Evolutionary conservation across 306 rosid species (phyloP), one percentile per base, ranked within the genome.

Genomic region (Gillenia trifoliata): DNA sequence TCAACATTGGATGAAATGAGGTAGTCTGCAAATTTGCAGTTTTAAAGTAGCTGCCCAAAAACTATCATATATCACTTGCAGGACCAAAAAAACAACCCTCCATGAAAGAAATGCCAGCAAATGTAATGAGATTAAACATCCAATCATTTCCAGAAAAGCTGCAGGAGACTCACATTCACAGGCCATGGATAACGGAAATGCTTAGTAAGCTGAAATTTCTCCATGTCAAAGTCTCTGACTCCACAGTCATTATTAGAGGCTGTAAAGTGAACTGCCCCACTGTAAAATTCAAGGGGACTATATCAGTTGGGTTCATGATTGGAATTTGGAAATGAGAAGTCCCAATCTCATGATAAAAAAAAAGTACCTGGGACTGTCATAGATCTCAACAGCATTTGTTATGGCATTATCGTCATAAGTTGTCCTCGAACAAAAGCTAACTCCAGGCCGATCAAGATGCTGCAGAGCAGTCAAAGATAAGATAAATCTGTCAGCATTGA

Each of bases 261-360:
- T 82, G 89, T 90, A 86, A 92, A 92, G 84, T 88, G 98, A 87
- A 87, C 86, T 52, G 91, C 93, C 80, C 96, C 98, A 68, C 98
- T 92, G 66, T 2, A 64, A 73, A 64, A 78, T 67, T 22, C 49
- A 69, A n/a, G 47, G 43, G 54, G 6, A 49, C 52, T 23, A 64
- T 38, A 59, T 57, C 59, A 67, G 74, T 29, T 65, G n/a, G 52
- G 30, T 19, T 59, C 43, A 26, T 66, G 55, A 10, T 15, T 22
- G n/a, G 28, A 70, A 40, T 16, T n/a, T 22, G 16, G 28, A 70
- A 64, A 12, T 13, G 34, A 3, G 3, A 33, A 22, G n/a, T 20
- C 29, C 33, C 63, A 72, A 63, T 15, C 59, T 41, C 28, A 64
- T n/a, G 31, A 45, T 36, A 36, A 47, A 47, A 4, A n/a, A 6